phyloP scores from a whole-genome alignment of 176 grass and related monocot species.

The Cenchrus americanus region DNA sequence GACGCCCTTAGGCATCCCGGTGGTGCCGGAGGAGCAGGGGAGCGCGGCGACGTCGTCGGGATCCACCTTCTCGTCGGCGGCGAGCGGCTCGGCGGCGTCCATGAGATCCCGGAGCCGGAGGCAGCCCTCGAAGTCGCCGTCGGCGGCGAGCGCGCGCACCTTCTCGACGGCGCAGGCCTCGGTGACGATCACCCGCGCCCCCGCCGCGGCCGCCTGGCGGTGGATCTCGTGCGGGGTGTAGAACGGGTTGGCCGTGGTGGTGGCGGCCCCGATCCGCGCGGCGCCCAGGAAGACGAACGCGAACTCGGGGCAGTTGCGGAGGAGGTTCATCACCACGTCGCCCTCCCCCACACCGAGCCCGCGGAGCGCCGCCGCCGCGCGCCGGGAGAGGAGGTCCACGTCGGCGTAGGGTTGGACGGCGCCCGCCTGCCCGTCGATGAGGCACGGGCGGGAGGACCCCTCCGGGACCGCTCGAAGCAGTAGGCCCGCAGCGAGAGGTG shows the following conservation, averaged over 20 bases:
- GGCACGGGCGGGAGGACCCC: slow-evolving; percentile 53
- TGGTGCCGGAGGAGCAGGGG: slow-evolving; percentile 87
- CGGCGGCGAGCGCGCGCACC: slow-evolving; percentile 65
- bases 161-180: slow-evolving; percentile 76
- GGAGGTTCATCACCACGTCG: slow-evolving; percentile 72
- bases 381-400: slow-evolving; percentile 49
- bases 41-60: slow-evolving; percentile 81
- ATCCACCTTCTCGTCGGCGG: slow-evolving; percentile 51
- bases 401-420: slow-evolving; percentile 67
- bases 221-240: slow-evolving; percentile 82
- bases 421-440: slow-evolving; percentile 73
- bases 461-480: slow-evolving; percentile 65
- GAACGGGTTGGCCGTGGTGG: slow-evolving; percentile 88
- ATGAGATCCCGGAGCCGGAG: slow-evolving; percentile 53
- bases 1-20: slow-evolving; percentile 84
- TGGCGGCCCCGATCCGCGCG: slow-evolving; percentile 62
- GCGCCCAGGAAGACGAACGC: slow-evolving; percentile 86
- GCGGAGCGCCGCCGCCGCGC: slow-evolving; percentile 55
- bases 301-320: slow-evolving; percentile 84
- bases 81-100: slow-evolving; percentile 38
- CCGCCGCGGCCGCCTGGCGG: slow-evolving; percentile 69
- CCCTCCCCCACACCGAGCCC: slow-evolving; percentile 58
- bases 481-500: slow-evolving; percentile 78
- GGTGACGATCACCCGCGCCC: slow-evolving; percentile 60
- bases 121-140: slow-evolving; percentile 48